phyloP scores from a whole-genome alignment of 164 flowering plant species.

The Magnolia sinica region DNA sequence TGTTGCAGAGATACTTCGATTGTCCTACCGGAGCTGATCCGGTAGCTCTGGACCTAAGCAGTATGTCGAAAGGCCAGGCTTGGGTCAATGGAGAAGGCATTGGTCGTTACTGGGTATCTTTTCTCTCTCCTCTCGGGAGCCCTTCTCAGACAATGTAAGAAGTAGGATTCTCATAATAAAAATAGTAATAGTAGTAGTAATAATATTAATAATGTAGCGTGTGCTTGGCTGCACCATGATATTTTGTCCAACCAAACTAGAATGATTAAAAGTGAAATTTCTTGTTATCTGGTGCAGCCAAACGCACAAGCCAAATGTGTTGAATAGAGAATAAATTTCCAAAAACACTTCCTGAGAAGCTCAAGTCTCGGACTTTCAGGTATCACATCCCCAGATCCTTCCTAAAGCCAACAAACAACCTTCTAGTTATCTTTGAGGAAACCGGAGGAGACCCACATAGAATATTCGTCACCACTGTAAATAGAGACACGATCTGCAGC shows the following conservation, averaged over 20 bases:
- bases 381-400: conserved; percentile 79
- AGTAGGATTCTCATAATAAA: neutral
- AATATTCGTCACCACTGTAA: conserved; percentile 36
- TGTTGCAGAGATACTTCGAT: conserved; percentile 63
- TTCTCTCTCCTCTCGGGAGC: conserved; percentile 44
- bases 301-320: neutral
- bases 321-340: neutral
- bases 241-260: too few relatives aligned
- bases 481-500: conserved; percentile 74
- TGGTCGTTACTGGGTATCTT: conserved; percentile 81
- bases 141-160: conserved; percentile 71
- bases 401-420: conserved; percentile 64
- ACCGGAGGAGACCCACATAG: conserved; percentile 44
- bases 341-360: neutral
- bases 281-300: too few relatives aligned
- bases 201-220: too few relatives aligned
- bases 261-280: too few relatives aligned
- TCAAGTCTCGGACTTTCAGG: conserved; percentile 28
- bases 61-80: conserved; percentile 73
- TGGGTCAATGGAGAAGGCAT: conserved; percentile 82
- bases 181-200: neutral
- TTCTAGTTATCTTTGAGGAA: conserved; percentile 80
- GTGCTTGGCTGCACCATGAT: too few relatives aligned
- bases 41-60: conserved; percentile 45
- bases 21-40: conserved; percentile 70